These are phyloP conservation scores for Nemania diffusa DNA, from an alignment of 2,329 filamentous ascomycete genomes.

Conservation along the genomic window DNA sequence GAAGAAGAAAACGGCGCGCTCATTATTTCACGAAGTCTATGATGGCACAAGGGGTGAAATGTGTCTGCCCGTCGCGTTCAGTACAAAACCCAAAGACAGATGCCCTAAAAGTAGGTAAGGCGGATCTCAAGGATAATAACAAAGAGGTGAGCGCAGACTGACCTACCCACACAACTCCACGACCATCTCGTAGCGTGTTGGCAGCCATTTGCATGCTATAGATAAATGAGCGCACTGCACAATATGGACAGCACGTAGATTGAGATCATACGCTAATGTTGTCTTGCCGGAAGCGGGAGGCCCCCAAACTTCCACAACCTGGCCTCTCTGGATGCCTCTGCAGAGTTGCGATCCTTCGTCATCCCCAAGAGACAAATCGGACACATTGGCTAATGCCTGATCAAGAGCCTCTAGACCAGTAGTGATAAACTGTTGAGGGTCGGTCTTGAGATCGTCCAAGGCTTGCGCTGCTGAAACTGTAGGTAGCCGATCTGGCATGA, in stretches of 20 bases:
- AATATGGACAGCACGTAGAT: not conserved
- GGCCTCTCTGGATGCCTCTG: conserved; percentile 76
- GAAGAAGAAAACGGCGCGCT: conserved; percentile 27
- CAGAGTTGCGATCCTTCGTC: conserved; percentile 27
- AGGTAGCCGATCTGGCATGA: conserved; percentile 73
- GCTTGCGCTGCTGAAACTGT: conserved; percentile 81
- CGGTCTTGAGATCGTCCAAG: conserved; percentile 67
- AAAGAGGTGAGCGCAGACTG: conserved; percentile 33
- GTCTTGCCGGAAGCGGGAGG: conserved; percentile 90
- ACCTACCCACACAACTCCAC: conserved; percentile 84
- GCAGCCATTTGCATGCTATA: conserved; percentile 75
- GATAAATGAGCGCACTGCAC: conserved; percentile 18
- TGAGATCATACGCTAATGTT: conserved; percentile 71
- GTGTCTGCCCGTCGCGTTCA: conserved; percentile 51
- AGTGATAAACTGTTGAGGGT: conserved; percentile 62
- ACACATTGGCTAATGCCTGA: conserved; percentile 53
- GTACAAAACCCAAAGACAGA: conserved; percentile 11
- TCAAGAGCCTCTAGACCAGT: conserved; percentile 68
- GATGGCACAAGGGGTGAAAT: conserved; percentile 57
- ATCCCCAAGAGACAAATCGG: conserved; percentile 39
- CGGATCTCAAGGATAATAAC: not conserved
- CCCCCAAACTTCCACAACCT: conserved; percentile 88
- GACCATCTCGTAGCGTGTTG: conserved; percentile 68
- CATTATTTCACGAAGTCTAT: conserved; percentile 51
- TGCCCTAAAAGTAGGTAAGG: conserved; percentile 17